phyloP scores from a whole-genome alignment of 2,329 filamentous ascomycete species.

The Nannizzia gypsea region DNA sequence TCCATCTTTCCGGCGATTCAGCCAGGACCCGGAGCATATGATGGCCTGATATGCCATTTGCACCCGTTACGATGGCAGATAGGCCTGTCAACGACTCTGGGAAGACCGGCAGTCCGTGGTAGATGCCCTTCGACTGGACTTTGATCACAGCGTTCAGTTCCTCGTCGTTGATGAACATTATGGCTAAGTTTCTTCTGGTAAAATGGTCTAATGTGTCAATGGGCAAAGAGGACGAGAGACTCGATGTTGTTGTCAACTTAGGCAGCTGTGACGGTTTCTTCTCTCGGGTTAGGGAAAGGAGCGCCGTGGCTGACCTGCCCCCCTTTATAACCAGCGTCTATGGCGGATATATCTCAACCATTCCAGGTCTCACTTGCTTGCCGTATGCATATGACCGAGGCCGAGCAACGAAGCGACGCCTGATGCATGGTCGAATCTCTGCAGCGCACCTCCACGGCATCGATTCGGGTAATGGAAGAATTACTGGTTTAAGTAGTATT shows the following conservation, averaged over 20 bases:
- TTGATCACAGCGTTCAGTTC: not conserved
- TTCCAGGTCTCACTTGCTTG: not conserved
- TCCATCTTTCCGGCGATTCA: slow-evolving; percentile 39
- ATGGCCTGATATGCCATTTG: slow-evolving; percentile 44
- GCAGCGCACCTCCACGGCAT: not conserved
- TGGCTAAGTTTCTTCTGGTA: not conserved
- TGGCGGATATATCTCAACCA: too few relatives aligned
- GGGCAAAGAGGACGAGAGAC: too few relatives aligned
- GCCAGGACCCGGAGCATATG: slow-evolving; percentile 41
- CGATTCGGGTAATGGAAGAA: slow-evolving; percentile 1
- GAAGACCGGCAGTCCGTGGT: slow-evolving; percentile 39
- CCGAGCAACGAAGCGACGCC: not conserved
- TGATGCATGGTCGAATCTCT: not conserved
- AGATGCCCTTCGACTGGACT: slow-evolving; percentile 32
- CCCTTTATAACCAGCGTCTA: too few relatives aligned
- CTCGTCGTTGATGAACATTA: not conserved
- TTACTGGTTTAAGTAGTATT: not conserved
- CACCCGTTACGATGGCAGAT: slow-evolving; percentile 43
- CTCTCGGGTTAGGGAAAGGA: too few relatives aligned
- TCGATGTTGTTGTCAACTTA: too few relatives aligned
- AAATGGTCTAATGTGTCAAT: too few relatives aligned
- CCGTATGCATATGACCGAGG: not conserved
- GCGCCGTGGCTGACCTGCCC: too few relatives aligned
- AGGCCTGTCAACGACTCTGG: slow-evolving; percentile 33
- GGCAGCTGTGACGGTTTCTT: too few relatives aligned